These are phyloP conservation scores for Thymus mandschuricus DNA, from an alignment of 257 asterid species.

Conservation along the genomic window DNA sequence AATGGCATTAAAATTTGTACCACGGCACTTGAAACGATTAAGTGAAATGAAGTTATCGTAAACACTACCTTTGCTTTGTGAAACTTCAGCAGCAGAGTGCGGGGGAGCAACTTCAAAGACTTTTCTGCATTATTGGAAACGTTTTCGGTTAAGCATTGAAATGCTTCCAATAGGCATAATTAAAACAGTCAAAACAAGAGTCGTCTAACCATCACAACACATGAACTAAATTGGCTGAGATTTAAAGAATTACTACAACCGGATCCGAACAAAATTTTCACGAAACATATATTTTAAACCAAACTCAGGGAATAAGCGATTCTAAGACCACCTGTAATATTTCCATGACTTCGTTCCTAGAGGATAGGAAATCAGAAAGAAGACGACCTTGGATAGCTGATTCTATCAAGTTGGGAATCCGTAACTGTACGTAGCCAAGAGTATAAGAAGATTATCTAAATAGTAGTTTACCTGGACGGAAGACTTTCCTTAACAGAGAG, in stretches of 20 bases:
- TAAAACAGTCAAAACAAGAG: conserved; percentile 17
- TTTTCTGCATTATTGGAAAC: conserved; percentile 55
- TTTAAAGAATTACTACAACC: conserved; percentile 1
- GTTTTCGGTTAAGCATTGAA: conserved; percentile 24
- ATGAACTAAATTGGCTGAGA: conserved; percentile 4
- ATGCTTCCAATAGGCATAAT: conserved; percentile 9
- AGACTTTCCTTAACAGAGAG: conserved; percentile 83
- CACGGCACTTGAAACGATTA: conserved; percentile 5
- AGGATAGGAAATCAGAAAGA: conserved; percentile 4
- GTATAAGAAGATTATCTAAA: conserved; percentile 17
- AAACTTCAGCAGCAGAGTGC: conserved; percentile 41
- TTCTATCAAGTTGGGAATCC: background rate
- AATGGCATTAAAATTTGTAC: conserved; percentile 2
- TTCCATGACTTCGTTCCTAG: background rate
- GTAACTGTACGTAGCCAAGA: background rate
- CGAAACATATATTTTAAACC: conserved; percentile 10
- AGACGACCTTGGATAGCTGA: conserved; percentile 11
- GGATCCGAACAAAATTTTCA: background rate
- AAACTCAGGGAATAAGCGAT: conserved; percentile 14
- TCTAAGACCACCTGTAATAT: conserved; percentile 7
- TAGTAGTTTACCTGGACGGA: conserved; percentile 71
- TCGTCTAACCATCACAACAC: background rate
- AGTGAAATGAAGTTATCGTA: background rate
- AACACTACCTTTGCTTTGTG: conserved; percentile 55
- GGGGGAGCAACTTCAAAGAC: conserved; percentile 59